Evolutionary conservation across 1,284 basidiomycete genomes (phyloP).

Genomic region (Spongiforma sp.): DNA sequence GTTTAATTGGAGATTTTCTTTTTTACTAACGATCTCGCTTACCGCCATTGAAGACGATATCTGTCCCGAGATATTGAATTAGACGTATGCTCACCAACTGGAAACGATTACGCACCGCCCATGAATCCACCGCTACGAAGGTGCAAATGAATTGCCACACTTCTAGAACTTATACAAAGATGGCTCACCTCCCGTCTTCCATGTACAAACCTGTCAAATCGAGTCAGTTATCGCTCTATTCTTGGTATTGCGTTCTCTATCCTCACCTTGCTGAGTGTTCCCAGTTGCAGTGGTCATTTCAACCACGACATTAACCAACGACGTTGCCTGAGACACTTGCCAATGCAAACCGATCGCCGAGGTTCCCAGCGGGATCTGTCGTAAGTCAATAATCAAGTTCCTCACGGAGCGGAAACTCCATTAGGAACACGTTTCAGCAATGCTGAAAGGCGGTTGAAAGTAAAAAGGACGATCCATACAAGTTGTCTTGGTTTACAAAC

Average conservation of each 20-base stretch:
- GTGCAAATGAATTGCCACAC: neutral
- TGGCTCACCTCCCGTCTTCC: slow-evolving; percentile 54
- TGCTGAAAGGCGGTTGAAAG: neutral
- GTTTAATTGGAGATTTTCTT: neutral
- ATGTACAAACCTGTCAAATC: slow-evolving; percentile 53
- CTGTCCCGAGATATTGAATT: neutral
- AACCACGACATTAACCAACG: slow-evolving; percentile 59
- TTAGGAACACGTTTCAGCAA: neutral
- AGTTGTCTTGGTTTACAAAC: slow-evolving; percentile 59
- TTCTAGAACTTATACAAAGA: neutral
- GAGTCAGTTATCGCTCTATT: slow-evolving; percentile 36
- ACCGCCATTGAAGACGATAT: slow-evolving; percentile 54
- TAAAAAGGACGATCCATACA: slow-evolving; percentile 24
- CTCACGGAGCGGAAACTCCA: slow-evolving; percentile 39
- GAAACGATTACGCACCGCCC: slow-evolving; percentile 41
- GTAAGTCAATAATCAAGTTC: slow-evolving; percentile 54
- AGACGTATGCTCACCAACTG: neutral
- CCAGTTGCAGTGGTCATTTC: slow-evolving; percentile 51
- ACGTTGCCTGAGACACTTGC: slow-evolving; percentile 83
- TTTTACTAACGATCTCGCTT: neutral
- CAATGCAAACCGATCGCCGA: slow-evolving; percentile 72
- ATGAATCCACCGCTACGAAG: slow-evolving; percentile 55
- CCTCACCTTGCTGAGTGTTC: slow-evolving; percentile 50
- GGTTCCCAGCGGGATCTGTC: slow-evolving; percentile 50
- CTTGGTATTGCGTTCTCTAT: neutral